These are phyloP conservation scores for Tephrocybe sp. DNA, from an alignment of 768 basidiomycete species.

Conservation along the genomic window DNA sequence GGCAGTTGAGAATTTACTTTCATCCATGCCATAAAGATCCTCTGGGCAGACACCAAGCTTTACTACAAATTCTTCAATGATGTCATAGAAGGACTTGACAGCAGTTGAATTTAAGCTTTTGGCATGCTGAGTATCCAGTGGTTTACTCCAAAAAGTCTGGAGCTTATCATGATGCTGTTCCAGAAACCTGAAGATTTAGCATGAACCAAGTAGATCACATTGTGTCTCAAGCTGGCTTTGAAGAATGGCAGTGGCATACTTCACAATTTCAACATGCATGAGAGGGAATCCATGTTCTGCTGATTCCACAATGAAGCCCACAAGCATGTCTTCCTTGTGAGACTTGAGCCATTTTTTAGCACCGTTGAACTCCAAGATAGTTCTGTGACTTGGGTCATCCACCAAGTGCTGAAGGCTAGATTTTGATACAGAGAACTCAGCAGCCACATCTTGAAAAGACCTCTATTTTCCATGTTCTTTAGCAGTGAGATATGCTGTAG, in stretches of 20 bases:
- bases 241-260: conserved; percentile 25
- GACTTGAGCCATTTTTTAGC: conserved; percentile 24
- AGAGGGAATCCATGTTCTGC: conserved; percentile 26
- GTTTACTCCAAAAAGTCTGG: conserved; percentile 29
- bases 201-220: conserved; percentile 19
- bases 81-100: conserved; percentile 15
- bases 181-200: conserved; percentile 27
- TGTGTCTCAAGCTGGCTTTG: conserved; percentile 9
- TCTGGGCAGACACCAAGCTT: conserved; percentile 17
- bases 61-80: conserved; percentile 24
- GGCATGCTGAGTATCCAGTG: conserved; percentile 28
- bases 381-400: background rate
- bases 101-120: conserved; percentile 23
- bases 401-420: conserved; percentile 13
- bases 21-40: conserved; percentile 35
- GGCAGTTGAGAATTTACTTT: conserved; percentile 28
- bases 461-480: conserved; percentile 15
- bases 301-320: conserved; percentile 24
- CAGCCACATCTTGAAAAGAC: conserved; percentile 17
- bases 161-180: conserved; percentile 23
- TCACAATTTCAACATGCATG: conserved; percentile 15
- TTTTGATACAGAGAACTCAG: conserved; percentile 9
- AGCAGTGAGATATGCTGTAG: background rate
- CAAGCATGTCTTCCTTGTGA: conserved; percentile 26
- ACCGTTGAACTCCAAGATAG: conserved; percentile 12